Base-by-base conservation (phyloP, 768 basidiomycete species). In the Gloeopeniophorella convolvens region DNA sequence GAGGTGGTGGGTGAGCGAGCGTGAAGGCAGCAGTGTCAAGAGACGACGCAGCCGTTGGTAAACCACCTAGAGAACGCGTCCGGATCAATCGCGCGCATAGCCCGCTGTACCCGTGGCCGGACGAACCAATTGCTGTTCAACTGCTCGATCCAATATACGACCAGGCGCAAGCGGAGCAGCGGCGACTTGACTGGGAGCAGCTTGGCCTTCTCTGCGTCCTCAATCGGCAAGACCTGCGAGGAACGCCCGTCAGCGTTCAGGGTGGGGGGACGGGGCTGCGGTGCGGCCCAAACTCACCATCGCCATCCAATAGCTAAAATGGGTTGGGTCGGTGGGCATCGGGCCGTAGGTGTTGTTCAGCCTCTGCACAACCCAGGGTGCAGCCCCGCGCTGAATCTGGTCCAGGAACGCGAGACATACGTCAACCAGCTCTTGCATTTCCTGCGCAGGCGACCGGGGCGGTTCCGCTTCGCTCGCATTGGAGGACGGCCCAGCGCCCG, bases 131-230 rank as follows among this genome's bases (percentile, higher is more conserved):
- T 72, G 46, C 72, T 71, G 45, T 76, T 71, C 49, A 88, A 68
- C 61, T 80, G 77, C 69, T 96, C 91, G 60, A 97, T 94, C 95
- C 95, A 98, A 61, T 91, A 87, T 23, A 89, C 88, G 50, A 96
- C 85, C 59, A 98, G 73, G 48, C 85, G 73, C 46, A 98, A 69
- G 27, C 95, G 75, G 54, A 96, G 71, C 23, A 85, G 76, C 0
- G 88, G 75, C 45, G 80, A 87, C 51, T 82, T 78, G 44, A 94
- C 83, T 1, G 90, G 88, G 10, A 94, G 72, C 8, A 98, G 75
- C 60, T 92, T 86, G 11, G 90, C 74, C 65, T 93, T 90, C 70
- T 92, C 87, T 60, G 82, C 76, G 50, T 95, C 89, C 64, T 95
- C 90, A 62, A 97, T 90, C 30, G 93, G 88, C 42, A 97, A 79